These are phyloP conservation scores for Xylaria curta DNA, from an alignment of 495 filamentous ascomycete genomes.

Conservation along the genomic window DNA sequence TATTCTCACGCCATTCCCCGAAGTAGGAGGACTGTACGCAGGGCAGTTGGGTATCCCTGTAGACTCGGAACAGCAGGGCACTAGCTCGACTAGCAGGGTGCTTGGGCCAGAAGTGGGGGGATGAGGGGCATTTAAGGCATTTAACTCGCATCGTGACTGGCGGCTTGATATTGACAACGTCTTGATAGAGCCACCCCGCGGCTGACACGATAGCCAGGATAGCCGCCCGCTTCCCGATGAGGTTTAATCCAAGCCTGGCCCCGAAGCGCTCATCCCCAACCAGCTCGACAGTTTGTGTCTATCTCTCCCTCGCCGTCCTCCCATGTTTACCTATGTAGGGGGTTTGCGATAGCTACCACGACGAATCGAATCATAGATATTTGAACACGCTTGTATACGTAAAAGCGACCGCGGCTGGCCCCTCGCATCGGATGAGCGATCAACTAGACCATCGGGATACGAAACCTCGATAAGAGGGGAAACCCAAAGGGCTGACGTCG, in stretches of 20 bases:
- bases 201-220: constrained; percentile 20
- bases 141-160: neutral
- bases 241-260: constrained; percentile 22
- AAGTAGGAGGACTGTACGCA: neutral
- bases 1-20: constrained; percentile 15
- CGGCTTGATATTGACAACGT: neutral
- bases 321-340: neutral
- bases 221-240: constrained; percentile 26
- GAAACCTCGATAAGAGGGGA: constrained; percentile 27
- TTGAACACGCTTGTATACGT: constrained; percentile 6
- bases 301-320: constrained; percentile 5
- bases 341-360: neutral
- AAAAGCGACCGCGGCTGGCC: constrained; percentile 18
- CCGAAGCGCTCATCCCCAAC: constrained; percentile 23
- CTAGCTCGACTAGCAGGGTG: neutral
- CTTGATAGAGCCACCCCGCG: constrained; percentile 22
- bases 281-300: constrained; percentile 14
- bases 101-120: neutral
- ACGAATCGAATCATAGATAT: neutral
- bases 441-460: constrained; percentile 22
- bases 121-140: neutral
- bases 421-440: constrained; percentile 24
- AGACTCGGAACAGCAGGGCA: neutral
- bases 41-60: neutral
- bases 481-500: constrained; percentile 27